Evolutionary conservation across 352 stramenopile species (phyloP).

Genomic region (Globisporangium radiosum): DNA sequence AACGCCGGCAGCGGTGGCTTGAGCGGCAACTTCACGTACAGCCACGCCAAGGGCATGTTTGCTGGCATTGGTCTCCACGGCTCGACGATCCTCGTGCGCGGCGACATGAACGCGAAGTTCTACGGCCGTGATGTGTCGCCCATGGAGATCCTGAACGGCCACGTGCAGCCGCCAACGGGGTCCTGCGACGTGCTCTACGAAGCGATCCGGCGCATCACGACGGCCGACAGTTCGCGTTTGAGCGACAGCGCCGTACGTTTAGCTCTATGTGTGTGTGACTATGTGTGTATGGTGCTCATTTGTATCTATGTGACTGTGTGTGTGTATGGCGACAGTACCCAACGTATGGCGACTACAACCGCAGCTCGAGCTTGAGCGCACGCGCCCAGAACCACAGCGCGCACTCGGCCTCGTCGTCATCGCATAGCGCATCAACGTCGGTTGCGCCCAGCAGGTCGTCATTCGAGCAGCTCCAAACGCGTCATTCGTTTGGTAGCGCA

Average conservation of each 20-base stretch:
- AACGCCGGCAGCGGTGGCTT: slow-evolving; percentile 74
- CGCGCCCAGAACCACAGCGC: slow-evolving; percentile 7
- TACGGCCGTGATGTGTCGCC: slow-evolving; percentile 80
- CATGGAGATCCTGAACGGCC: slow-evolving; percentile 72
- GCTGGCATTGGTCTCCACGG: slow-evolving; percentile 73
- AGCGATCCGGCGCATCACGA: slow-evolving; percentile 46
- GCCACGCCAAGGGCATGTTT: slow-evolving; percentile 75
- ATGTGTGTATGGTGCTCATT: not conserved
- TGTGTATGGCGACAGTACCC: slow-evolving; percentile 8
- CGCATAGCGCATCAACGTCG: slow-evolving; percentile 12
- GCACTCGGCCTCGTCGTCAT: slow-evolving; percentile 3
- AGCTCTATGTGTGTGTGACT: not conserved
- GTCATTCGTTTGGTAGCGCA: slow-evolving; percentile 20
- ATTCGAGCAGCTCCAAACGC: slow-evolving; percentile 4
- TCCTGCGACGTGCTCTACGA: slow-evolving; percentile 68
- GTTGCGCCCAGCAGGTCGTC: slow-evolving; percentile 6
- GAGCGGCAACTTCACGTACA: slow-evolving; percentile 85
- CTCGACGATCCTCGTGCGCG: slow-evolving; percentile 77
- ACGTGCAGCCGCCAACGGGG: slow-evolving; percentile 53
- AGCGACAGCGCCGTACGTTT: slow-evolving; percentile 5
- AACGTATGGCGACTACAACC: slow-evolving; percentile 12
- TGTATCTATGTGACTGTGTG: not conserved
- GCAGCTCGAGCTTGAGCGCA: not conserved
- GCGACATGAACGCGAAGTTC: slow-evolving; percentile 82
- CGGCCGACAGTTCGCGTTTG: slow-evolving; percentile 1